phyloP scores from a whole-genome alignment of 192 early-diverging fungal genomes.

The Chytriomyces sp. region DNA sequence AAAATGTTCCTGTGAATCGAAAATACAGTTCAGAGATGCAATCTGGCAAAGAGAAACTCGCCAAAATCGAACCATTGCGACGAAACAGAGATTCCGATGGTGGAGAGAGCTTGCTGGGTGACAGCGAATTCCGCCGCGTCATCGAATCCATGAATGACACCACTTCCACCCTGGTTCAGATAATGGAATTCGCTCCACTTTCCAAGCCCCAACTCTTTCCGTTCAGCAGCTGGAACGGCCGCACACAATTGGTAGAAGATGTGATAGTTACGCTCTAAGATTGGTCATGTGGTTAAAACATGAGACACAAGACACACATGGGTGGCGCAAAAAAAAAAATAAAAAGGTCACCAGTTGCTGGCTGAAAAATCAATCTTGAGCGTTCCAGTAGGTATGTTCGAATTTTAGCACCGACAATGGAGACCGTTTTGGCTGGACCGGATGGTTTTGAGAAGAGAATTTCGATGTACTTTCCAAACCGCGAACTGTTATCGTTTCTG shows the following conservation, averaged over 20 bases:
- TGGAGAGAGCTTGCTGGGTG: slow-evolving; percentile 85
- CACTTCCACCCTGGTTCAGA: slow-evolving; percentile 81
- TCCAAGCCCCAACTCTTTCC: slow-evolving; percentile 80
- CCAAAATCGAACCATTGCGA: slow-evolving; percentile 71
- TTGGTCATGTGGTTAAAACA: slow-evolving; percentile 8
- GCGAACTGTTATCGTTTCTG: slow-evolving; percentile 96
- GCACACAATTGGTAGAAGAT: slow-evolving; percentile 99
- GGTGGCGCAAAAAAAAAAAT: slow-evolving; percentile 71
- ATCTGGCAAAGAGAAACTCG: too few relatives aligned
- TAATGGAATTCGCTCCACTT: slow-evolving; percentile 83
- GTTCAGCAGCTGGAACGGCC: slow-evolving; percentile 84
- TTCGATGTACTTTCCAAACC: slow-evolving; percentile 99
- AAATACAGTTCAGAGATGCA: not conserved
- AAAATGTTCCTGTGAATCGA: slow-evolving; percentile 68
- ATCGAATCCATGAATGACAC: slow-evolving; percentile 83
- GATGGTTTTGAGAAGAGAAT: slow-evolving; percentile 82
- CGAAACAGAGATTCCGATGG: slow-evolving; percentile 84
- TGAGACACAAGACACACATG: not conserved
- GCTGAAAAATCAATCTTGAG: slow-evolving; percentile 94
- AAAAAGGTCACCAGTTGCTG: slow-evolving; percentile 67
- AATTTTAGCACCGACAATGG: slow-evolving; percentile 92
- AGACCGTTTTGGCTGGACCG: slow-evolving; percentile 46
- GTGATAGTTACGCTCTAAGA: slow-evolving; percentile 94
- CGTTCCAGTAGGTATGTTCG: slow-evolving; percentile 96
- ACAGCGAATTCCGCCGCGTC: slow-evolving; percentile 93